phyloP scores from a whole-genome alignment of 2,329 filamentous ascomycete species.

The Graphium sp. region DNA sequence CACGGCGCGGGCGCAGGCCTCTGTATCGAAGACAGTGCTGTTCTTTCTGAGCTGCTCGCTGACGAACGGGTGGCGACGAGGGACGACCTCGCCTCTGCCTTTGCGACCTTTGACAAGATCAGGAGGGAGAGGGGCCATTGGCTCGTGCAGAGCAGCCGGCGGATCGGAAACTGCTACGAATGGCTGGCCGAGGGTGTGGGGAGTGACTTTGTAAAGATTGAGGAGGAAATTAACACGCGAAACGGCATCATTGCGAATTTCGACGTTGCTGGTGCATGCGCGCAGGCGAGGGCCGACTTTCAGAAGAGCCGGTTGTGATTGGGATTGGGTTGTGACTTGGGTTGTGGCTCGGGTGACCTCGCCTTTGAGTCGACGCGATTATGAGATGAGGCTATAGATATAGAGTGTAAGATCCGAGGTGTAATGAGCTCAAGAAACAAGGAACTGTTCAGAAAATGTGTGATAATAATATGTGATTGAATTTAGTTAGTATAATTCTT shows the following conservation, averaged over 20 bases:
- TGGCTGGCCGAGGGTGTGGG: constrained; percentile 5
- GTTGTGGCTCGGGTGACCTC: too few relatives aligned
- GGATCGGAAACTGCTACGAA: constrained; percentile 6
- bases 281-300: background rate
- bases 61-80: constrained; percentile 16
- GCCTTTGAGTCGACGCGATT: too few relatives aligned
- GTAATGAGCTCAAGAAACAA: too few relatives aligned
- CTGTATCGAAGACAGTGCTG: constrained; percentile 33
- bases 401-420: too few relatives aligned
- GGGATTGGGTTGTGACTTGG: too few relatives aligned
- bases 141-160: constrained; percentile 22
- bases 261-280: constrained; percentile 1
- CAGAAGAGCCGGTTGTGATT: too few relatives aligned
- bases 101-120: constrained; percentile 31
- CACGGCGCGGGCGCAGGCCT: constrained; percentile 42
- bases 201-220: constrained; percentile 4
- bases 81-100: constrained; percentile 21
- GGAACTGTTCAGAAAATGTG: too few relatives aligned
- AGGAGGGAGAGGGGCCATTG: constrained; percentile 29
- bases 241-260: constrained; percentile 4
- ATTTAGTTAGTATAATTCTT: too few relatives aligned
- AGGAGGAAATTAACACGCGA: constrained; percentile 4
- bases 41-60: constrained; percentile 26
- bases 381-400: too few relatives aligned
- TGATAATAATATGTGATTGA: too few relatives aligned